Evolutionary conservation across 148 eudicot species (phyloP), one percentile per base, ranked within the genome.

Genomic region (Nepenthes gracilis): DNA sequence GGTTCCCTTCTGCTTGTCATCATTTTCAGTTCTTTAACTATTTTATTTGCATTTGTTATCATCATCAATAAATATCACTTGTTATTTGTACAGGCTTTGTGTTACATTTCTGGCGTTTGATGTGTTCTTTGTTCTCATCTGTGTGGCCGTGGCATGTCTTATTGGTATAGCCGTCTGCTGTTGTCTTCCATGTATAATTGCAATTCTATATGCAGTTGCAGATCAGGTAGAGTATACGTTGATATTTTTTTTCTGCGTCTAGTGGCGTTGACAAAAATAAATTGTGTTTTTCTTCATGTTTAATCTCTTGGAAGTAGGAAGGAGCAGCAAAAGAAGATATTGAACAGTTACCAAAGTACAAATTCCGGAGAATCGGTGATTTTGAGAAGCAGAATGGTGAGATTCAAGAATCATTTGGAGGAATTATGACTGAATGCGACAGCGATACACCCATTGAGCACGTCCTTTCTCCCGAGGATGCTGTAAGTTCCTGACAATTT

Each of bases 111-210:
- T 94, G 86, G 98, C 95, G 58, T 85, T 94, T 67, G 99, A 94
- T 64, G 99, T 94, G 77, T 86, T 86, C 84, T 94, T 94, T 75
- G 96, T 88, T 57, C 91, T 92, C 62, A 78, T 92, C 69, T 92
- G 98, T 58, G 96, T 93, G 62, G 85, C 87, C 47, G 99, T 88
- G 67, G 99, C 99, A 45, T 86, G 95, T 74, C 60, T 88, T 38
- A 81, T 94, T 77, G 99, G 99, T 69, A 78, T 94, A 61, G 97
- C 99, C 63, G 97, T 94, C 47, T 94, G 99, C 80, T 94, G 95
- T 74, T 94, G 99, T 67, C 87, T 94, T 57, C 99, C 99, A 37
- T 94, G 99, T 71, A 94, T 94, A 54, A 94, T 94, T 70, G 99
- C 99, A 49, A 69, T 94, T 70, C 75, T 94, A 40, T 94, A 94